A percentile compares a stretch with the other conserved stretches of the same genome.
Conservation (phyloP, 2,329 filamentous ascomycete genomes). For the Fusarium agapanthi region DNA sequence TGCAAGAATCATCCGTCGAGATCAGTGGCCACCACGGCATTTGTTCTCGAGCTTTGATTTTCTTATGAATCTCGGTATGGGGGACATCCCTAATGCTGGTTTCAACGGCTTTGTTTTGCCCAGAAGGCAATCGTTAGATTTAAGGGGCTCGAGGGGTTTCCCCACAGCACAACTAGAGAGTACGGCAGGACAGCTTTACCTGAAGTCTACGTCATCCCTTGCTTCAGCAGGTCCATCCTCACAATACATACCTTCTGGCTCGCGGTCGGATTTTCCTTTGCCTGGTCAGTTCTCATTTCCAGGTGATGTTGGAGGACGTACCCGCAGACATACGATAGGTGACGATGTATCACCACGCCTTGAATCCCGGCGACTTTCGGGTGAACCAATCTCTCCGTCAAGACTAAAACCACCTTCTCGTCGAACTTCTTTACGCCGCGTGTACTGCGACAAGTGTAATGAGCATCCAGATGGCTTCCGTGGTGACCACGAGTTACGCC, state of each 20-base stretch:
- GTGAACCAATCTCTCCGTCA: slow-evolving; percentile 53
- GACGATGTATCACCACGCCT: slow-evolving; percentile 34
- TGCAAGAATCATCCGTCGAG: slow-evolving; percentile 56
- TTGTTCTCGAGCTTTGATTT: slow-evolving; percentile 61
- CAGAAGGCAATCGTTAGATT: slow-evolving; percentile 12
- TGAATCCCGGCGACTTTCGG: slow-evolving; percentile 45
- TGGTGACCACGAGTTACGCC: slow-evolving; percentile 84
- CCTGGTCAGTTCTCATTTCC: slow-evolving; percentile 20
- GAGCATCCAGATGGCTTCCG: slow-evolving; percentile 88
- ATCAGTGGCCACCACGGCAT: slow-evolving; percentile 57
- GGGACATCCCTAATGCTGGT: slow-evolving; percentile 48
- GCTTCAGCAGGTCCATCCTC: slow-evolving; percentile 15
- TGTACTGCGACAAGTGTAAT: slow-evolving; percentile 80
- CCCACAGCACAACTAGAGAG: slow-evolving; percentile 22
- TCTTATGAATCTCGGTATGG: slow-evolving; percentile 58
- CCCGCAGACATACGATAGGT: slow-evolving; percentile 38
- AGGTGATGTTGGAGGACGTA: slow-evolving; percentile 25
- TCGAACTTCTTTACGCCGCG: slow-evolving; percentile 70
- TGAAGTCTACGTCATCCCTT: slow-evolving; percentile 17
- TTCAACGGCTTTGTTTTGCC: slow-evolving; percentile 49
- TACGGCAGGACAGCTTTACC: slow-evolving; percentile 16
- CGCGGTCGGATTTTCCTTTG: slow-evolving; percentile 22
- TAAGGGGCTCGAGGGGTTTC: slow-evolving; percentile 4
- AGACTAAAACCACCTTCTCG: slow-evolving; percentile 56
- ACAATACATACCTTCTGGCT: slow-evolving; percentile 21